Conservation (phyloP, 768 basidiomycete genomes). For the Xerocomus brunneocitrinus region DNA sequence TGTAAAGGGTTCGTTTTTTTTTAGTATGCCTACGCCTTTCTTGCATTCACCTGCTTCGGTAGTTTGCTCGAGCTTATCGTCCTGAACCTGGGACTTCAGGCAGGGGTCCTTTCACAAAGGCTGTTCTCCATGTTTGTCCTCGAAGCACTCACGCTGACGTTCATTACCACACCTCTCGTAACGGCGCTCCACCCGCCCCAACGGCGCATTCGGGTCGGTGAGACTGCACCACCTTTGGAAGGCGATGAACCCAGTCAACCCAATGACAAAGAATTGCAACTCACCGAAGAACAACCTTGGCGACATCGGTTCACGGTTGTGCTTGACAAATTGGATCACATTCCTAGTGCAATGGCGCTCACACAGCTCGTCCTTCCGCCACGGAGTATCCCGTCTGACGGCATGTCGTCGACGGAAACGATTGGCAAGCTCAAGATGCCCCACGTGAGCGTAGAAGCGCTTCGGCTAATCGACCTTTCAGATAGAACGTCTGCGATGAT, state of each 20-base stretch:
- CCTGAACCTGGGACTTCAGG: slow-evolving; percentile 85
- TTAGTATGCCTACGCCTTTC: not conserved
- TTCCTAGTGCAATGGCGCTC: slow-evolving; percentile 86
- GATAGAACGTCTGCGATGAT: slow-evolving; percentile 63
- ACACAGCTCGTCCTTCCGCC: slow-evolving; percentile 69
- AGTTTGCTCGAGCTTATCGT: slow-evolving; percentile 92
- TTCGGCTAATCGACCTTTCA: slow-evolving; percentile 81
- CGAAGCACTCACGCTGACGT: slow-evolving; percentile 75
- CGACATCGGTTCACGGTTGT: slow-evolving; percentile 75
- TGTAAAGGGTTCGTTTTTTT: slow-evolving; percentile 70
- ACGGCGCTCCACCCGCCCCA: slow-evolving; percentile 64
- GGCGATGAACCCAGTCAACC: slow-evolving; percentile 27
- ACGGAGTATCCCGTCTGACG: not conserved
- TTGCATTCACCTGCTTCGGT: not conserved
- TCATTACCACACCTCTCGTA: slow-evolving; percentile 80
- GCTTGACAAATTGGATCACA: slow-evolving; percentile 83
- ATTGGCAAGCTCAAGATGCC: slow-evolving; percentile 11
- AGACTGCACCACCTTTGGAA: slow-evolving; percentile 12
- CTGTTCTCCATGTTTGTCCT: slow-evolving; percentile 96
- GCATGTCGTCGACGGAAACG: not conserved
- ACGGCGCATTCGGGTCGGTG: slow-evolving; percentile 45
- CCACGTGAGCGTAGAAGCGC: slow-evolving; percentile 58
- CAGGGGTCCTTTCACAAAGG: slow-evolving; percentile 64
- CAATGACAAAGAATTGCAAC: slow-evolving; percentile 4
- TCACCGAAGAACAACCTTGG: slow-evolving; percentile 22